These are phyloP conservation scores for Groenewaldozyma auringiensis DNA, from an alignment of 1,139 yeast species.

Conservation along the genomic window DNA sequence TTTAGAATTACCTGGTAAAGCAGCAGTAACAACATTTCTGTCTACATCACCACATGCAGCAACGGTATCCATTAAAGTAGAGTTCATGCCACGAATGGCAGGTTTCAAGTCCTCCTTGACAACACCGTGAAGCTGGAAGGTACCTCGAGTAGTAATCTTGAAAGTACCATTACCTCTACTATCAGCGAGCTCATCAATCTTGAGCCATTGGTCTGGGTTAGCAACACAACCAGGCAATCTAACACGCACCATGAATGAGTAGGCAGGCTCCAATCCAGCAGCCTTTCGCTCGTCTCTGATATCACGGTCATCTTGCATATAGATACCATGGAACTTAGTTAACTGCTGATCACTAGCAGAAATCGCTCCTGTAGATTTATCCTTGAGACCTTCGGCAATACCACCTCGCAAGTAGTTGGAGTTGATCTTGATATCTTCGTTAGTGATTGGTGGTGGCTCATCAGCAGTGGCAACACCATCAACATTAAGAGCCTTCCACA, in stretches of 20 bases:
- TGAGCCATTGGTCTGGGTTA: slow-evolving; percentile 80
- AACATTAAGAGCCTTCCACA: slow-evolving; percentile 89
- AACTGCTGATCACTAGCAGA: slow-evolving; percentile 90
- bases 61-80: slow-evolving; percentile 83
- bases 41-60: slow-evolving; percentile 99
- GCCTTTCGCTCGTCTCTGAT: slow-evolving; percentile 86
- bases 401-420: slow-evolving; percentile 90
- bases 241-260: slow-evolving; percentile 92
- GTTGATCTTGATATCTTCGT: slow-evolving; percentile 87
- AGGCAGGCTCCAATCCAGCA: slow-evolving; percentile 91
- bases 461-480: slow-evolving; percentile 77
- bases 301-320: slow-evolving; percentile 98
- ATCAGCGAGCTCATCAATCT: slow-evolving; percentile 76
- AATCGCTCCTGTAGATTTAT: slow-evolving; percentile 83
- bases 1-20: slow-evolving; percentile 76
- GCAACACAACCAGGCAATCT: slow-evolving; percentile 93
- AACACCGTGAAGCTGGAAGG: slow-evolving; percentile 93
- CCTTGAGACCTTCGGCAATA: slow-evolving; percentile 77
- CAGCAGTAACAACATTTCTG: slow-evolving; percentile 90
- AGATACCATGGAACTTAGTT: slow-evolving; percentile 96
- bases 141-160: slow-evolving; percentile 93
- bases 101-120: slow-evolving; percentile 86
- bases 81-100: slow-evolving; percentile 87
- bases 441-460: slow-evolving; percentile 92
- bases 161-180: slow-evolving; percentile 86